Conservation (phyloP, 192 early-diverging fungal species). For the Linnemannia zychae region DNA sequence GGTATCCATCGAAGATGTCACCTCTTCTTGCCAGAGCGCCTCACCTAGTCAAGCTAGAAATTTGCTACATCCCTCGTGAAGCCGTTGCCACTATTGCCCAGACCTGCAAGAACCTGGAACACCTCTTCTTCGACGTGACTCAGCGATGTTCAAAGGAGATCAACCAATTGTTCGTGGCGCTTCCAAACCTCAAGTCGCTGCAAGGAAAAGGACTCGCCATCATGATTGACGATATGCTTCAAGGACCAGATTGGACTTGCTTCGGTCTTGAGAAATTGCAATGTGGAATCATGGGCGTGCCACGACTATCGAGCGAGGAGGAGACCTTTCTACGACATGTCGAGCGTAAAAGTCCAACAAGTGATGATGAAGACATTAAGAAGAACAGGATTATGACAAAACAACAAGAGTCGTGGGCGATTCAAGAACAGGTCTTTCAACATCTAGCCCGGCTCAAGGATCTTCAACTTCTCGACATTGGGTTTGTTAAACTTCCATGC, state of each 20-base stretch:
- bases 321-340: not conserved
- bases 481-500: not conserved
- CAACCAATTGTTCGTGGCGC: not conserved
- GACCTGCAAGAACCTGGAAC: not conserved
- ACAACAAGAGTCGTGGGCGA: not conserved
- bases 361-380: not conserved
- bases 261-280: not conserved
- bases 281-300: not conserved
- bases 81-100: not conserved
- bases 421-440: not conserved
- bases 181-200: not conserved
- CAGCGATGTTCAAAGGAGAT: not conserved
- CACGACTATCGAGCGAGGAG: not conserved
- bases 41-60: not conserved
- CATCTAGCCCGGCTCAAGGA: not conserved
- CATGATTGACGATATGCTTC: not conserved
- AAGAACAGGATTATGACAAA: not conserved
- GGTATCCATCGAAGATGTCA: not conserved
- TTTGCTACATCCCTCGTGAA: not conserved
- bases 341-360: not conserved
- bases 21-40: not conserved
- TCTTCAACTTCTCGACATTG: not conserved
- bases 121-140: not conserved
- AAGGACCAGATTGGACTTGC: not conserved
- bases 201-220: not conserved